A percentile compares a stretch with the other conserved stretches of the same genome.
Conservation (phyloP, 306 rosid genomes). For the Albizia julibrissin region DNA sequence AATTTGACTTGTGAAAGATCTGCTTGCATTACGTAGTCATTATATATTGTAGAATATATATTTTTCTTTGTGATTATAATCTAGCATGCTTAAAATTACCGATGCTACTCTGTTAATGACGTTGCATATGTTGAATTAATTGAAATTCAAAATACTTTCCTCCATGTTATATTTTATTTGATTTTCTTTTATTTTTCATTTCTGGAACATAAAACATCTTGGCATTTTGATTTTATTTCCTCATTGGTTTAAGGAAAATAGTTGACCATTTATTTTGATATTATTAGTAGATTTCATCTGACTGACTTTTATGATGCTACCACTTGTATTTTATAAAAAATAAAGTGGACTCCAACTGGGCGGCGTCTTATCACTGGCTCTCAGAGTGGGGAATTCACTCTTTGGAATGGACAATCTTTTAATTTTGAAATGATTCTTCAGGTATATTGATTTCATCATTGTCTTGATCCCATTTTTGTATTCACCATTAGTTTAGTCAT, state of each 20-base stretch:
- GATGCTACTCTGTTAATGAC: neutral
- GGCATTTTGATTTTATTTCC: neutral
- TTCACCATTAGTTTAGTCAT: constrained; percentile 10
- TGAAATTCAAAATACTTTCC: neutral
- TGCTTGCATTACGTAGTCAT: neutral
- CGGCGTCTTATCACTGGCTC: constrained; percentile 98
- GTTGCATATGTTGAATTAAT: neutral
- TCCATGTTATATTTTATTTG: neutral
- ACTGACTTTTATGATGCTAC: constrained; percentile 37
- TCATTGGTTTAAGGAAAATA: constrained; percentile 23
- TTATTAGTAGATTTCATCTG: constrained; percentile 30
- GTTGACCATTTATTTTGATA: constrained; percentile 20
- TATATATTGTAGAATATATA: neutral
- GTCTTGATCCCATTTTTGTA: constrained; percentile 18
- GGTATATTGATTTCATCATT: constrained; percentile 48
- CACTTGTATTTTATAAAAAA: constrained; percentile 29
- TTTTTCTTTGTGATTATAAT: neutral
- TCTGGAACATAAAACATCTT: neutral
- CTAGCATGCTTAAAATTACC: neutral
- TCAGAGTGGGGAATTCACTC: constrained; percentile 98
- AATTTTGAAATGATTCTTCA: constrained; percentile 99
- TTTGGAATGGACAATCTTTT: constrained; percentile 99
- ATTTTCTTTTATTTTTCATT: constrained; percentile 5
- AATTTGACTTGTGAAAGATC: neutral
- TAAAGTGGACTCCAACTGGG: constrained; percentile 98